phyloP scores from a whole-genome alignment of 352 stramenopile genomes.

The Blastocystis sp. region DNA sequence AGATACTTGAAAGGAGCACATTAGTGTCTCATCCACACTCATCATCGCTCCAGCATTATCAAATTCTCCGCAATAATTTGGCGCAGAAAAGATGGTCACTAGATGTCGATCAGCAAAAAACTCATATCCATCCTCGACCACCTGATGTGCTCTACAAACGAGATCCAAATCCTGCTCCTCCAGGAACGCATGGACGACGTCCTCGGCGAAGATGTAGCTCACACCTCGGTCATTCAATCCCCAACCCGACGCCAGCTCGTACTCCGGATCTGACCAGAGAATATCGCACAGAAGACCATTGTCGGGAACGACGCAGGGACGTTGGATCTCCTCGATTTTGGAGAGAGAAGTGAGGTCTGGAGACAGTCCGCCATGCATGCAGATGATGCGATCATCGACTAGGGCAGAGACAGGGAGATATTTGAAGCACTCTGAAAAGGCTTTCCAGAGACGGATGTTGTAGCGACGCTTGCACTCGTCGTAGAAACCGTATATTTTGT shows the following conservation, averaged over 20 bases:
- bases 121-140: constrained; percentile 98
- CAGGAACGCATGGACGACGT: constrained; percentile 94
- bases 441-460: constrained; percentile 83
- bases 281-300: constrained; percentile 72
- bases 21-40: constrained; percentile 86
- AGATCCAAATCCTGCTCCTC: constrained; percentile 91
- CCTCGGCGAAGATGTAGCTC: constrained; percentile 94
- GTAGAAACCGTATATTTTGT: constrained; percentile 98
- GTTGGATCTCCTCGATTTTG: constrained; percentile 84
- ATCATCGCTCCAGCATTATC: constrained; percentile 97
- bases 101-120: constrained; percentile 96
- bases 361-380: constrained; percentile 85
- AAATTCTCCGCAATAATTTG: constrained; percentile 99
- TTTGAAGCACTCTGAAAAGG: constrained; percentile 96
- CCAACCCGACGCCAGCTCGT: constrained; percentile 79
- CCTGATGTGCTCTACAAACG: constrained; percentile 93
- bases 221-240: constrained; percentile 91
- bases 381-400: constrained; percentile 96
- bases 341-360: constrained; percentile 92
- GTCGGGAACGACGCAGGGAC: constrained; percentile 77
- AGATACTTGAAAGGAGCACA: constrained; percentile 85
- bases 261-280: constrained; percentile 78
- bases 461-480: constrained; percentile 89
- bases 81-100: constrained; percentile 97
- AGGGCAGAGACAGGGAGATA: constrained; percentile 90